Evolutionary conservation across 768 basidiomycete genomes (phyloP), one percentile per base, ranked within the genome.

Genomic region (Boletus eberwhitei): DNA sequence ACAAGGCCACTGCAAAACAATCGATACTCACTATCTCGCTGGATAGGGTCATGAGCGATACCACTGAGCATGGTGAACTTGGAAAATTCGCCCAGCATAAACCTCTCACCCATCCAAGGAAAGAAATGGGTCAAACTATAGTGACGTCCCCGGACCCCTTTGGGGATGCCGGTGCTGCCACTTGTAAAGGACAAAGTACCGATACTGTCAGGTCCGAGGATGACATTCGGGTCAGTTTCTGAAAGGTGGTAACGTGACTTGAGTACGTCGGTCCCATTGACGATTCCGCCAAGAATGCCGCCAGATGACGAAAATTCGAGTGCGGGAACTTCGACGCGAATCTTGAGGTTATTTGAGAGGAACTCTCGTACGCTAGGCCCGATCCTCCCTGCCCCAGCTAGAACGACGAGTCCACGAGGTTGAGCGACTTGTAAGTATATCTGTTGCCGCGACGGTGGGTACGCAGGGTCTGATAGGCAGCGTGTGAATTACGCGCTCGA

Each of bases 21-120:
- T 43, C 34, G 14, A 51, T 26, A 80, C 95, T 76, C 56, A 98
- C 95, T 99, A 66, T 99, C 97, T 61, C 97, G 84, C 68, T 99
- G 97, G 61, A 99, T 97, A 11, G 97, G 97, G 73, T 99, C 97
- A 65, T 99, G 97, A 13, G 97, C 97, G 51, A 99, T 99, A 19
- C 97, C 97, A 62, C 93, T 95, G 31, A 99, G 81, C 97, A 99
- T 98, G 0, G 97, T 98, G 66, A 97, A 99, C 71, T 85, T 91
- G 58, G 90, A 92, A 31, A 77, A 72, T 54, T 85, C 77, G 36
- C 77, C 75, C 45, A 99, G 73, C 2, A 81, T 85, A 67, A 98
- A 99, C 31, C 85, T 74, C 67, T 92, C 75, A 21, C 88, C 88
- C 97, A 99, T 98, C 97, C 97, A 99, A 2, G 95, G 95, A 83